These are phyloP conservation scores for Fulvia fulva DNA, from an alignment of 2,329 filamentous ascomycete genomes.

Conservation along the genomic window DNA sequence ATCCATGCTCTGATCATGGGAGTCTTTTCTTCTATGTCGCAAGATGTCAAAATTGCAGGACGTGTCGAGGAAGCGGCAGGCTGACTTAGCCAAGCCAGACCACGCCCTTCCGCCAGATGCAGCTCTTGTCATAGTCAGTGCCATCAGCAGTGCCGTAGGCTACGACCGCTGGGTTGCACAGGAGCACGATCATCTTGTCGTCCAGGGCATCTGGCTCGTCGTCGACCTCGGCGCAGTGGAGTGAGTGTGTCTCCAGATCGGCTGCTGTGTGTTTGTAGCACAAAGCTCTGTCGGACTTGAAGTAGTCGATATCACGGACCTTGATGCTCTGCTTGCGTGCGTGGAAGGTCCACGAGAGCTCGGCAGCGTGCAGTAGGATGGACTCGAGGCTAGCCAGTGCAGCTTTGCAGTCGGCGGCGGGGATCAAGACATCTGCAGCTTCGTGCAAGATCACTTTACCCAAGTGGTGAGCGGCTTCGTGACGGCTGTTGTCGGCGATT, in stretches of 20 bases:
- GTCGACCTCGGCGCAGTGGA: conserved; percentile 5
- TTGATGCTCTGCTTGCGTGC: conserved; percentile 7
- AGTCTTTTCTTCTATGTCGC: too few relatives aligned
- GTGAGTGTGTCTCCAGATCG: neutral
- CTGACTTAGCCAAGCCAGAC: conserved; percentile 2
- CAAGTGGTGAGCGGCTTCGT: neutral
- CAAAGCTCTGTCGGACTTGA: neutral
- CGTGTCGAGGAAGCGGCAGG: too few relatives aligned
- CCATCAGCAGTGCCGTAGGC: conserved; percentile 8
- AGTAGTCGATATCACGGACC: neutral
- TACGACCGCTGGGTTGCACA: conserved; percentile 8
- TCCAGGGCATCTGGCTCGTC: conserved; percentile 7
- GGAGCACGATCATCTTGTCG: neutral
- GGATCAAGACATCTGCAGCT: neutral
- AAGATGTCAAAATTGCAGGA: too few relatives aligned
- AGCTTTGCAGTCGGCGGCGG: neutral
- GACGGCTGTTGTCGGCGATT: conserved; percentile 1
- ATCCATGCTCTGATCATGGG: neutral
- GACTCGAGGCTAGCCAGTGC: neutral
- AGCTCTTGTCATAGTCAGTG: conserved; percentile 1
- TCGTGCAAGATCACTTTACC: neutral
- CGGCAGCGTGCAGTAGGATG: conserved; percentile 2
- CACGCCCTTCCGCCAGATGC: conserved; percentile 7
- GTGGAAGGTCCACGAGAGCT: conserved; percentile 10
- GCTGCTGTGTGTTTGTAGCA: neutral